Base-by-base conservation (phyloP, 1,139 yeast species). In the Yueomyces sp. region DNA sequence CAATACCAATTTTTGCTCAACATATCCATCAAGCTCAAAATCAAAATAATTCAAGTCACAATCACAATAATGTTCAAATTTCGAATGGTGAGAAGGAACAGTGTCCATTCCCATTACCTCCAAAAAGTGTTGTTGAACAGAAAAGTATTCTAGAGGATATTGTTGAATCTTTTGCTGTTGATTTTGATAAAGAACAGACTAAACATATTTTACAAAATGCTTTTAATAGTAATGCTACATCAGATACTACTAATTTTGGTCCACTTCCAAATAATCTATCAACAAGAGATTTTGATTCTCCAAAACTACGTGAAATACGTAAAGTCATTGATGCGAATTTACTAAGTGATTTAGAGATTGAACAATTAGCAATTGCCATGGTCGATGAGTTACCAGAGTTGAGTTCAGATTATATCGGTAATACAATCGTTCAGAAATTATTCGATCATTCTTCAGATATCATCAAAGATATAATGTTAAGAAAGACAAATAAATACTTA, bases 361-460 rank as follows among this genome's bases (percentile, higher is more conserved):
- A 89, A 58, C 91, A 80, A 50, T 67, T 87, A 41, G 87, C 95
- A 11, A 60, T 86, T 41, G 83, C 87, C 4, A 84, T 91, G 91
- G 66, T 85, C 50, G 82, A 78, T 50, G 97, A 91, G 62, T 72
- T 93, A 48, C 95, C 97, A 1, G 95, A 86, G 58, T 70, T 91
- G 45, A 78, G 96, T 37, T 80, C 91, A 48, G 99, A 91, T 62
- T 91, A 91, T 57, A 69, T 93, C 47, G 99, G 99, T 27, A 91
- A 91, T 59, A 91, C 98, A 0, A 84, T 93, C 42, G 95, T 91
- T 12, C 99, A 91, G 63, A 89, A 87, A 60, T 64, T 91, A 37
- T 89, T 89, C 56, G 81, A 84, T 43, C 66, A 73, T 42, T 75
- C 89, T 41, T 76, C 86, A 2, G 78, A 82, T 32, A 70, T 79